Conservation (phyloP, 148 eudicot species). For the Chenopodium formosanum region DNA sequence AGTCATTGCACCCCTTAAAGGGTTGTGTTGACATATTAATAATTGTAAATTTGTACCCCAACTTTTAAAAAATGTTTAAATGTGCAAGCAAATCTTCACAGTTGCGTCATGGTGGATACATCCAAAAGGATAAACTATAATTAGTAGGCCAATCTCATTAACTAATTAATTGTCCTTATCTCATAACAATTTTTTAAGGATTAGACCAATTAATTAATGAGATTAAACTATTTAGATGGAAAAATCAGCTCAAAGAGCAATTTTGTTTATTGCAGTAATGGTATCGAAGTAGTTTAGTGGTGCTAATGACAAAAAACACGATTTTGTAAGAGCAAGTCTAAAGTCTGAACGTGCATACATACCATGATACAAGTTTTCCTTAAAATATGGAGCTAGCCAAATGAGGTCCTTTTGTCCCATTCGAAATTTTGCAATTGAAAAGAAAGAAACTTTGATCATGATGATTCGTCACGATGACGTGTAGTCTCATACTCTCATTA, state of each 20-base stretch:
- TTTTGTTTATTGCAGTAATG: neutral
- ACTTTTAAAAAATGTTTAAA: too few relatives aligned
- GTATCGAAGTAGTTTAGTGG: neutral
- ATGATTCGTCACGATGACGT: too few relatives aligned
- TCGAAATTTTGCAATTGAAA: too few relatives aligned
- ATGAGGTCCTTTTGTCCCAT: too few relatives aligned
- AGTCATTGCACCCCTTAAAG: too few relatives aligned
- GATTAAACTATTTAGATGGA: neutral
- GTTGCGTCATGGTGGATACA: neutral
- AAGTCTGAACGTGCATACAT: neutral
- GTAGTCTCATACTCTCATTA: too few relatives aligned
- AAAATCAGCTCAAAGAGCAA: neutral
- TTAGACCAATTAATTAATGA: neutral
- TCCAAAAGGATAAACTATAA: neutral
- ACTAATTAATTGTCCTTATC: constrained; percentile 9
- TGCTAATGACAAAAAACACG: neutral
- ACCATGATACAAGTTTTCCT: neutral
- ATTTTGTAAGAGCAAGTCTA: too few relatives aligned
- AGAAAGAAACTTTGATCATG: too few relatives aligned
- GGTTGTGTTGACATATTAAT: too few relatives aligned
- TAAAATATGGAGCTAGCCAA: neutral
- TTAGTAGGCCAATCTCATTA: constrained; percentile 3
- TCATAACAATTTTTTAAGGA: neutral
- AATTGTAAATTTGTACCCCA: too few relatives aligned
- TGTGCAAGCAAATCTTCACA: neutral